Percentiles rank a stretch among this genome's conserved stretches.
These are phyloP conservation scores for Kurtzmaniella quercitrusa DNA, from an alignment of 1,139 yeast genomes.

Conservation along the genomic window DNA sequence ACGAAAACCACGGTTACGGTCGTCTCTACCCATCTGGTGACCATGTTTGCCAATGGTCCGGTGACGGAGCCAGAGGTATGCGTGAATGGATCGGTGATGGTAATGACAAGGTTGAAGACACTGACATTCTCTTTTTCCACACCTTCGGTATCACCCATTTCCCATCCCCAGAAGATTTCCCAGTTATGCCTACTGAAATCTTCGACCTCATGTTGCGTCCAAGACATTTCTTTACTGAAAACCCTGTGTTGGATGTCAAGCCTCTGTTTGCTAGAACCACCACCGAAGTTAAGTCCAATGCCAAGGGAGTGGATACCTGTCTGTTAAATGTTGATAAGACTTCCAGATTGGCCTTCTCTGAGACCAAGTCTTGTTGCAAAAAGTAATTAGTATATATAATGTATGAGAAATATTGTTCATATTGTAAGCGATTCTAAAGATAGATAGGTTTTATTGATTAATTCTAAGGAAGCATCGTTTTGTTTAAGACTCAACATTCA, in stretches of 20 bases:
- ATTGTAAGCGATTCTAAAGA: no score
- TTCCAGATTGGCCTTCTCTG: conserved; percentile 35
- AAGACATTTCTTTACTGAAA: conserved; percentile 70
- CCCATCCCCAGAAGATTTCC: conserved; percentile 89
- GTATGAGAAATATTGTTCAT: not conserved
- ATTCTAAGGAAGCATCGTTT: no score
- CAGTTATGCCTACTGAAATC: conserved; percentile 84
- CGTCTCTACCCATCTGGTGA: conserved; percentile 76
- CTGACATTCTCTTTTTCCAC: conserved; percentile 71
- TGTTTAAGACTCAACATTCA: no score
- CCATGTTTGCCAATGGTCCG: conserved; percentile 77
- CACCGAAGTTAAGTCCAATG: conserved; percentile 44
- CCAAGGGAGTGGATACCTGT: conserved; percentile 31
- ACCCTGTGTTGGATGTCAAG: conserved; percentile 70
- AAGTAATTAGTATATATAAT: conserved; percentile 6
- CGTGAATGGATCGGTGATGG: conserved; percentile 74
- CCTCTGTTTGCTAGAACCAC: conserved; percentile 70
- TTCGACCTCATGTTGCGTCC: conserved; percentile 72
- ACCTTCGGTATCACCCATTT: conserved; percentile 82
- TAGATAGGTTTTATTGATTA: no score
- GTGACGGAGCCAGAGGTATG: conserved; percentile 68
- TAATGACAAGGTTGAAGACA: conserved; percentile 54
- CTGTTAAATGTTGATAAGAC: conserved; percentile 36
- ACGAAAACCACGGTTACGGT: conserved; percentile 47
- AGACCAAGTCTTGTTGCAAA: conserved; percentile 20